Conservation (phyloP, 78 protist genomes). For the Trichosphaerium sp. region DNA sequence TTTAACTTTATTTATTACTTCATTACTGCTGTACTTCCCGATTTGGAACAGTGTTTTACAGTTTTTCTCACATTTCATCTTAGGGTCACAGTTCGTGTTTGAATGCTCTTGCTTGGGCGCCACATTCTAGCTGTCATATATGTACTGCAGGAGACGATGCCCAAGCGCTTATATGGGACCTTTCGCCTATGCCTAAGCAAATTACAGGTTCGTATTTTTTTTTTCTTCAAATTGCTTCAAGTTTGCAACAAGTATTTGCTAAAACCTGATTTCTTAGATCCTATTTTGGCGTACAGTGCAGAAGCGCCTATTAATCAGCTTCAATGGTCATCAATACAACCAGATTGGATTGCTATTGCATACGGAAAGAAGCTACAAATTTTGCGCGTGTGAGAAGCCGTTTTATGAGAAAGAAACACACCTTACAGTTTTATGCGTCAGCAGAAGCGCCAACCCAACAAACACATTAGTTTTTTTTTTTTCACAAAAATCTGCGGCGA, state of each 20-base stretch:
- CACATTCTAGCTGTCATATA: constrained; percentile 88
- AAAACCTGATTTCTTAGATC: constrained; percentile 14
- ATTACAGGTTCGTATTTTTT: constrained; percentile 40
- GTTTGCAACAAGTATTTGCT: neutral
- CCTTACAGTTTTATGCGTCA: no score
- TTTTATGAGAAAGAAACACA: no score
- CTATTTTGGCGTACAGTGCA: constrained; percentile 72
- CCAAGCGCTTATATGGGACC: constrained; percentile 92
- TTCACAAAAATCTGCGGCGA: no score
- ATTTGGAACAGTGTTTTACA: no score
- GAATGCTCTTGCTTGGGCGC: constrained; percentile 93
- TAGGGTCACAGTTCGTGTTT: constrained; percentile 61
- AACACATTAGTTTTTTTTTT: no score
- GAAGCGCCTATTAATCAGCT: constrained; percentile 66
- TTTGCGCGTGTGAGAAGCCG: constrained; percentile 40
- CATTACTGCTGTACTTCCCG: no score
- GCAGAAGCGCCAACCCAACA: no score
- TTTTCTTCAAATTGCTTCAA: neutral
- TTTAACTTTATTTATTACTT: no score
- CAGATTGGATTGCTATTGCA: constrained; percentile 86
- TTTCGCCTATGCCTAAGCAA: constrained; percentile 69
- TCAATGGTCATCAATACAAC: constrained; percentile 74
- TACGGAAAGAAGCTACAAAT: constrained; percentile 51
- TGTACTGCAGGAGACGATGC: constrained; percentile 85
- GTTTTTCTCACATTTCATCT: no score